Evolutionary conservation across 352 stramenopile species (phyloP).

Genomic region (Phytophthora quininea): DNA sequence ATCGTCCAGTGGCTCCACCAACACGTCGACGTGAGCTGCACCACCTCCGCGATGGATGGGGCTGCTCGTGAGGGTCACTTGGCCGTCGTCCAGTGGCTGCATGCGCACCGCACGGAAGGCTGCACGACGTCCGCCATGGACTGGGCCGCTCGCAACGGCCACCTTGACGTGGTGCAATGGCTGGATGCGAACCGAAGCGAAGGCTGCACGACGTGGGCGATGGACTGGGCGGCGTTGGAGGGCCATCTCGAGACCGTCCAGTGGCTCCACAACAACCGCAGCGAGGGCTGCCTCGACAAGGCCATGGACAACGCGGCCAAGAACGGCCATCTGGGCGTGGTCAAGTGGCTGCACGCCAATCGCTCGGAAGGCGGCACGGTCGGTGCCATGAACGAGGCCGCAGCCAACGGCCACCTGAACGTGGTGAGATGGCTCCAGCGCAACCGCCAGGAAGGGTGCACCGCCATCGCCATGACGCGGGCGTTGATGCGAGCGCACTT

Average conservation of each 20-base stretch:
- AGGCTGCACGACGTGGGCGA: constrained; percentile 23
- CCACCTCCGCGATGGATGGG: constrained; percentile 23
- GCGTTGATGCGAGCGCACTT: constrained; percentile 18
- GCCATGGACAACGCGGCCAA: constrained; percentile 33
- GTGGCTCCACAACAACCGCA: constrained; percentile 27
- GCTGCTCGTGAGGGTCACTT: constrained; percentile 26
- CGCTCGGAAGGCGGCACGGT: constrained; percentile 14
- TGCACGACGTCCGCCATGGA: constrained; percentile 32
- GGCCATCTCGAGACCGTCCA: constrained; percentile 22
- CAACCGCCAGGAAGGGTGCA: constrained; percentile 16
- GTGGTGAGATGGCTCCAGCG: constrained; percentile 20
- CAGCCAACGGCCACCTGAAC: constrained; percentile 19
- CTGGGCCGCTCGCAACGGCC: constrained; percentile 19
- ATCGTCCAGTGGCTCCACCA: constrained; percentile 19
- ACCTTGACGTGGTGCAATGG: constrained; percentile 12
- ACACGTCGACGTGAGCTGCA: constrained; percentile 3
- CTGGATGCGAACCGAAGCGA: constrained; percentile 18
- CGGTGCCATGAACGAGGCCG: constrained; percentile 15
- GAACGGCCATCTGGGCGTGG: constrained; percentile 24
- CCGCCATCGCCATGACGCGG: constrained; percentile 9
- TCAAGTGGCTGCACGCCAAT: constrained; percentile 31
- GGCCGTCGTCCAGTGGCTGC: constrained; percentile 28
- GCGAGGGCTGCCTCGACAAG: constrained; percentile 27
- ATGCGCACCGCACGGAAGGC: constrained; percentile 24
- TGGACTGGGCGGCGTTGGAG: constrained; percentile 20